Conservation (phyloP, 2,329 filamentous ascomycete species). For the Raffaelea deltoideospora region DNA sequence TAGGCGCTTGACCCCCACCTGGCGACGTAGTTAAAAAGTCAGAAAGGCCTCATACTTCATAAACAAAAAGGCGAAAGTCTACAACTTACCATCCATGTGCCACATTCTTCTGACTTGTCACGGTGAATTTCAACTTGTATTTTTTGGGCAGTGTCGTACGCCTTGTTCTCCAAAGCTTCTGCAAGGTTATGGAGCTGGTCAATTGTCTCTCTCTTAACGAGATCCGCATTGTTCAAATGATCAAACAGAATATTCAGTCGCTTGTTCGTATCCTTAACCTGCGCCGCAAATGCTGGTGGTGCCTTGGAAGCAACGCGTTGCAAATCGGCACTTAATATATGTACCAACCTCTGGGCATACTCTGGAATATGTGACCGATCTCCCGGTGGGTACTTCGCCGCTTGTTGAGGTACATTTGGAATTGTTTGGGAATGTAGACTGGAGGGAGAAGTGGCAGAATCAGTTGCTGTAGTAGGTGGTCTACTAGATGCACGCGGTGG, state of each 20-base stretch:
- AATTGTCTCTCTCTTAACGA: slow-evolving; percentile 68
- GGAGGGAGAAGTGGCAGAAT: no score
- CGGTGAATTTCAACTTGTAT: slow-evolving; percentile 63
- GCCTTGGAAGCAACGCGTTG: slow-evolving; percentile 76
- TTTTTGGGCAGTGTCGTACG: slow-evolving; percentile 51
- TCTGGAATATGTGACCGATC: slow-evolving; percentile 81
- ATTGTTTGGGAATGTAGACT: no score
- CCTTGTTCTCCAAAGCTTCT: slow-evolving; percentile 48
- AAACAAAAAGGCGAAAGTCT: neutral
- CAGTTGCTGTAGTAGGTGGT: no score
- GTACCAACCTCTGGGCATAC: slow-evolving; percentile 61
- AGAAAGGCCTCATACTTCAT: no score
- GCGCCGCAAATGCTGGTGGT: slow-evolving; percentile 69
- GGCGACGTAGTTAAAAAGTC: neutral
- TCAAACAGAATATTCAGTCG: slow-evolving; percentile 89
- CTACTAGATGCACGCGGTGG: no score
- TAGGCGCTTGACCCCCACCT: slow-evolving; percentile 48
- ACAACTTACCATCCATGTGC: slow-evolving; percentile 67
- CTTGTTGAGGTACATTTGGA: no score
- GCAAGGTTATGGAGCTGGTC: slow-evolving; percentile 50
- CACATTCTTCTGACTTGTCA: slow-evolving; percentile 66
- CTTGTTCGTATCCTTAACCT: slow-evolving; percentile 90
- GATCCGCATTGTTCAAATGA: slow-evolving; percentile 88
- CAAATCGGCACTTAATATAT: slow-evolving; percentile 72
- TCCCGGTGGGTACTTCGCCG: slow-evolving; percentile 59